Percentiles rank a stretch among this genome's conserved stretches.
Conservation (phyloP, 2,329 filamentous ascomycete species). For the Magnaporthales sp. region DNA sequence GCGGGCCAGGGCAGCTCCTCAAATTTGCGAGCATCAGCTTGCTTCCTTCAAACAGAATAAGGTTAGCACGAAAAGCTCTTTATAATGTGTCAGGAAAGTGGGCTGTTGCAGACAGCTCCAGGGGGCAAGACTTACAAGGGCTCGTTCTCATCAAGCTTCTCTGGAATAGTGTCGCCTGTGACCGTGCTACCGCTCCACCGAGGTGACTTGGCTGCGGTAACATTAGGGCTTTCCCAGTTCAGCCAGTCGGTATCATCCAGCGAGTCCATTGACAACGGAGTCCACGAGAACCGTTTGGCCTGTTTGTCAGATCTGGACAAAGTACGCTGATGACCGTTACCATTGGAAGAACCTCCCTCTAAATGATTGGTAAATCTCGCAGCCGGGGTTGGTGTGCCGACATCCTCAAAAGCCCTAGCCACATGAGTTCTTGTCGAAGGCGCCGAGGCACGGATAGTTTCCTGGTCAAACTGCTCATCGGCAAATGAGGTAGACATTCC, state of each 20-base stretch:
- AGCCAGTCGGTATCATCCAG: constrained; percentile 56
- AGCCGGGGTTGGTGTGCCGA: constrained; percentile 15
- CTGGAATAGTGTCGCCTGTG: constrained; percentile 37
- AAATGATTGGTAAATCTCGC: constrained; percentile 15
- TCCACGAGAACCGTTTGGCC: constrained; percentile 51
- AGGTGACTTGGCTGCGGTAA: constrained; percentile 33
- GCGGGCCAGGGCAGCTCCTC: constrained; percentile 54
- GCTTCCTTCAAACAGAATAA: background rate
- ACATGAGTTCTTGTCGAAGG: constrained; percentile 30
- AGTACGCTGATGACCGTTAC: constrained; percentile 16
- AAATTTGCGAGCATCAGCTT: constrained; percentile 22
- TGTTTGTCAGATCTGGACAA: constrained; percentile 27
- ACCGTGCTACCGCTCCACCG: constrained; percentile 58
- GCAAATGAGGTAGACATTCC: background rate
- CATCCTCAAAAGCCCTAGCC: constrained; percentile 30
- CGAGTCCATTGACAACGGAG: constrained; percentile 45
- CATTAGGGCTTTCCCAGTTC: constrained; percentile 51
- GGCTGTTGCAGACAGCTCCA: constrained; percentile 7
- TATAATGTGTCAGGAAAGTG: background rate
- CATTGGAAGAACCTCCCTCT: constrained; percentile 8
- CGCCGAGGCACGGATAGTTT: constrained; percentile 36
- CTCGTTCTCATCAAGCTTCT: constrained; percentile 36
- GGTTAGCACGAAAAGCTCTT: background rate
- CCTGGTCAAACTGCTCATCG: constrained; percentile 24
- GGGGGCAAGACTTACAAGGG: constrained; percentile 36